Conservation (phyloP, 2,329 filamentous ascomycete species). For the Clarireedia hainanense region DNA sequence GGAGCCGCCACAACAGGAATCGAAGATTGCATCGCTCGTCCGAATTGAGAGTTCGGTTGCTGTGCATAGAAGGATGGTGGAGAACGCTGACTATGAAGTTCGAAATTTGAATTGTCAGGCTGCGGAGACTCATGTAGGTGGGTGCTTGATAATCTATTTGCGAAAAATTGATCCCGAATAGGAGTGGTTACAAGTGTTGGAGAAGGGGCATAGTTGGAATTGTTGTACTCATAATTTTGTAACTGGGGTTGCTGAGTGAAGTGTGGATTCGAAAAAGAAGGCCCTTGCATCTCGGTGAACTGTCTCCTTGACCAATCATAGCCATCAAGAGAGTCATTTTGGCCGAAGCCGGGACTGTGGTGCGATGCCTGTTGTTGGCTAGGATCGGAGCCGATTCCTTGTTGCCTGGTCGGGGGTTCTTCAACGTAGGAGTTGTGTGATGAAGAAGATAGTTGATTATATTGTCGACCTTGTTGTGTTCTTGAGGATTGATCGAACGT, state of each 20-base stretch:
- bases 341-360: conserved; percentile 1
- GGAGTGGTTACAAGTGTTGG: conserved; percentile 6
- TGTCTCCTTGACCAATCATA: conserved; percentile 1
- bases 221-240: conserved; percentile 5
- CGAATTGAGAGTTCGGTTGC: neutral
- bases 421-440: neutral
- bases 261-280: conserved; percentile 2
- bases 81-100: neutral
- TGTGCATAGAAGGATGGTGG: conserved; percentile 1
- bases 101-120: conserved; percentile 2
- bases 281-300: neutral
- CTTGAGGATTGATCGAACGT: neutral
- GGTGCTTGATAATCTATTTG: conserved; percentile 1
- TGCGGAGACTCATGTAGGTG: conserved; percentile 5
- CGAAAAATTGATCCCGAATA: conserved; percentile 7
- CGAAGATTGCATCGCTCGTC: neutral
- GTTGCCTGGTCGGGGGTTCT: neutral
- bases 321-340: neutral
- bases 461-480: neutral
- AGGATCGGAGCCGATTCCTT: neutral
- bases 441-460: neutral
- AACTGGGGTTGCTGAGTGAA: neutral
- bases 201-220: conserved; percentile 8
- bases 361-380: neutral
- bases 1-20: neutral